Percentiles rank a stretch among this genome's conserved stretches.
These are phyloP conservation scores for Jatropha curcas DNA, from an alignment of 345 rosid genomes.

Conservation along the genomic window DNA sequence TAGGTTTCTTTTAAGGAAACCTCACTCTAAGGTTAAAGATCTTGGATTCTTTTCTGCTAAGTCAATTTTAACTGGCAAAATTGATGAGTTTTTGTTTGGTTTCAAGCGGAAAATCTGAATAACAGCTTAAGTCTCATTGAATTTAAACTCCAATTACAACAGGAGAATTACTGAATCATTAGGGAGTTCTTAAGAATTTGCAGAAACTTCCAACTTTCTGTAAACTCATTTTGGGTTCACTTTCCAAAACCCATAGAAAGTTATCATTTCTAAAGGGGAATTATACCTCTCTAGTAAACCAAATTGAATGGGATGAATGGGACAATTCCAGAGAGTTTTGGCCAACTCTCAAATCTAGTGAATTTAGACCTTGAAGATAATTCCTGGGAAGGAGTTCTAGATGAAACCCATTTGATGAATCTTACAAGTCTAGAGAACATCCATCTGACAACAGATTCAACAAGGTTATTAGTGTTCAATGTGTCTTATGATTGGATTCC, in stretches of 20 bases:
- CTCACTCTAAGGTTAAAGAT: conserved; percentile 32
- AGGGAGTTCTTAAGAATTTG: conserved; percentile 19
- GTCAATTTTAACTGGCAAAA: conserved; percentile 36
- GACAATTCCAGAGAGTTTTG: conserved; percentile 23
- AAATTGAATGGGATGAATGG: no score
- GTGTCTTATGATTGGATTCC: conserved; percentile 16
- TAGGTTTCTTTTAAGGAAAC: conserved; percentile 17
- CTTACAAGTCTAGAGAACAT: conserved; percentile 18
- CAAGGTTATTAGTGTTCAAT: neutral
- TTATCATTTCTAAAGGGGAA: conserved; percentile 5
- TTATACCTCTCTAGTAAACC: conserved; percentile 9
- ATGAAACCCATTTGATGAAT: conserved; percentile 19
- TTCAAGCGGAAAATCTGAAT: conserved; percentile 28
- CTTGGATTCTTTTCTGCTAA: conserved; percentile 56
- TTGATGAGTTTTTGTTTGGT: conserved; percentile 41
- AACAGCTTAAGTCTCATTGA: conserved; percentile 35
- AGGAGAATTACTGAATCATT: conserved; percentile 21
- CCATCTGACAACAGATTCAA: neutral
- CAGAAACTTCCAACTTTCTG: neutral
- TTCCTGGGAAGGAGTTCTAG: conserved; percentile 24
- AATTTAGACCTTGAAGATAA: conserved; percentile 10
- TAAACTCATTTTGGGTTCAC: conserved; percentile 15
- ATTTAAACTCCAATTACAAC: conserved; percentile 10
- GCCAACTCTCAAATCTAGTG: conserved; percentile 14
- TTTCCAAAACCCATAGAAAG: conserved; percentile 17